These are phyloP conservation scores for Yarrowia sp. DNA, from an alignment of 805 yeast genomes.

Conservation along the genomic window DNA sequence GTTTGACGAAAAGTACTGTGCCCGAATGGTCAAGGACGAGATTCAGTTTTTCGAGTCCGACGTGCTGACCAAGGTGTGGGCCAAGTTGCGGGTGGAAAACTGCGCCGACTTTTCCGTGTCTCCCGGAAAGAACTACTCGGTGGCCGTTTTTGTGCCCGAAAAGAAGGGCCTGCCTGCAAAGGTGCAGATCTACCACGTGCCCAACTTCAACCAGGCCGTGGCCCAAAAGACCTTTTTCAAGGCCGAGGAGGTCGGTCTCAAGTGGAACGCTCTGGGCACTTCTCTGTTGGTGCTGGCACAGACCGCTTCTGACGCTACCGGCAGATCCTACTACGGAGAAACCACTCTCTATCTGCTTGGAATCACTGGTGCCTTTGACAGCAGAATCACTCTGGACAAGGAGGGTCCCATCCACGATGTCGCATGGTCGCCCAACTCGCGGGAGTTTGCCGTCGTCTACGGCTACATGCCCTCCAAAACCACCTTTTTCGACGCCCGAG, in stretches of 20 bases:
- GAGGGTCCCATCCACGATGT: conserved; percentile 98
- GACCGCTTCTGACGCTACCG: conserved; percentile 91
- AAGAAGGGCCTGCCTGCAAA: conserved; percentile 83
- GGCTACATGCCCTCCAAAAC: conserved; percentile 98
- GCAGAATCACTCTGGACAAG: conserved; percentile 78
- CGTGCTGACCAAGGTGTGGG: conserved; percentile 46
- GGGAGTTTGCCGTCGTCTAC: conserved; percentile 95
- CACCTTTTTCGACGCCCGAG: conserved; percentile 90
- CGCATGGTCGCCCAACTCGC: conserved; percentile 93
- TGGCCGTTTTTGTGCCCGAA: conserved; percentile 89
- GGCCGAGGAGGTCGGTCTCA: conserved; percentile 88
- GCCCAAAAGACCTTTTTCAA: conserved; percentile 88
- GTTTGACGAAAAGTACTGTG: conserved; percentile 68
- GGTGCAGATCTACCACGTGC: conserved; percentile 77
- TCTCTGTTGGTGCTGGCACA: conserved; percentile 89
- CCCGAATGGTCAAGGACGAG: conserved; percentile 57
- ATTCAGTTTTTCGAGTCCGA: conserved; percentile 65
- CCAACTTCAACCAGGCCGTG: conserved; percentile 70
- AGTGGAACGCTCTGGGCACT: conserved; percentile 94
- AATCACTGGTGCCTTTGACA: conserved; percentile 87
- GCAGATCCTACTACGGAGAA: conserved; percentile 95
- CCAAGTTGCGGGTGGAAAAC: conserved; percentile 54
- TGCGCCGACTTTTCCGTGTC: conserved; percentile 64
- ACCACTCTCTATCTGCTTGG: conserved; percentile 87
- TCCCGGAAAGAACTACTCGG: conserved; percentile 85